Conservation (phyloP, 306 rosid genomes). For the Malus fusca region DNA sequence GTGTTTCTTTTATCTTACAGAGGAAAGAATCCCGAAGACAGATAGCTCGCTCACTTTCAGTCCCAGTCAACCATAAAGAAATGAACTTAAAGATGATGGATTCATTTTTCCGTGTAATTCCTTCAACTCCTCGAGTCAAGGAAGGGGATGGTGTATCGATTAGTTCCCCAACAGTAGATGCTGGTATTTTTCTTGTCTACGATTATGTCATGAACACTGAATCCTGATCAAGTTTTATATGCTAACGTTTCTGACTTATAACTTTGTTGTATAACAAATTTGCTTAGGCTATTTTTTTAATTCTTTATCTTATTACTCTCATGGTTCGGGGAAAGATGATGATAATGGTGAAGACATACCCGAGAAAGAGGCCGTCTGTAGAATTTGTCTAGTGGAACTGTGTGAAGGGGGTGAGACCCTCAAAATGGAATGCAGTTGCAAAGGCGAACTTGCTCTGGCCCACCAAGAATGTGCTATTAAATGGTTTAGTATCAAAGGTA, state of each 20-base stretch:
- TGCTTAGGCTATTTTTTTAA: not conserved
- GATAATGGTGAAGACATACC: constrained; percentile 78
- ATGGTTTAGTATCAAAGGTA: constrained; percentile 95
- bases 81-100: constrained; percentile 59
- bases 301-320: constrained; percentile 15
- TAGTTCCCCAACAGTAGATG: constrained; percentile 39
- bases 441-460: constrained; percentile 96
- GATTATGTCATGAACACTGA: not conserved
- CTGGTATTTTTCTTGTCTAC: constrained; percentile 39
- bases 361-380: constrained; percentile 91
- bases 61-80: constrained; percentile 53
- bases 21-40: constrained; percentile 34
- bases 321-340: constrained; percentile 44
- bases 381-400: constrained; percentile 81
- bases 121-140: constrained; percentile 72
- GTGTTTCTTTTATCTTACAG: constrained; percentile 37
- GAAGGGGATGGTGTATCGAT: constrained; percentile 30
- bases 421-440: constrained; percentile 97
- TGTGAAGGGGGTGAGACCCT: constrained; percentile 99
- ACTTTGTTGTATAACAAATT: not conserved
- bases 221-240: constrained; percentile 1
- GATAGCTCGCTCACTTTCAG: constrained; percentile 84
- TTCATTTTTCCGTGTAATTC: constrained; percentile 70
- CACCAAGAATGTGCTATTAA: constrained; percentile 91
- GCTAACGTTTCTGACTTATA: not conserved